A percentile compares a stretch with the other conserved stretches of the same genome.
Evolutionary conservation across 805 yeast species (phyloP).

Genomic region (Wickerhamiella musiphila): DNA sequence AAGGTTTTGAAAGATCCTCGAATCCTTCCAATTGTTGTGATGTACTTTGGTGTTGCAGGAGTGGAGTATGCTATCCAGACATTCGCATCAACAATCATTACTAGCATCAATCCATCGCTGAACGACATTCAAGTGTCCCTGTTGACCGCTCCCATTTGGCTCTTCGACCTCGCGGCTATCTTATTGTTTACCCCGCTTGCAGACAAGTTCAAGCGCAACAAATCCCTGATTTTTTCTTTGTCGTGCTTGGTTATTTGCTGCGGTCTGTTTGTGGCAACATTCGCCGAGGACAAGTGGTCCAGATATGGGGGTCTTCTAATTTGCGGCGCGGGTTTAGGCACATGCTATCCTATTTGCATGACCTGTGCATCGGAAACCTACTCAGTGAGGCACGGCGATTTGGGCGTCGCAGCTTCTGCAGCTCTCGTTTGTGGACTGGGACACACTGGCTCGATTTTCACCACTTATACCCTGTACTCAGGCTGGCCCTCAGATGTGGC

Average conservation of each 20-base stretch:
- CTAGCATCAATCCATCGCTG: conserved; percentile 42
- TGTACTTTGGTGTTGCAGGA: conserved; percentile 89
- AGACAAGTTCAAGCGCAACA: conserved; percentile 40
- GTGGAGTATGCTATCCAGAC: conserved; percentile 74
- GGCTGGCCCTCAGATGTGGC: conserved; percentile 74
- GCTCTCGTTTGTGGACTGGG: conserved; percentile 80
- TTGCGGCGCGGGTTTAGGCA: conserved; percentile 78
- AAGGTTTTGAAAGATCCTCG: conserved; percentile 42
- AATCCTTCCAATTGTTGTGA: conserved; percentile 64
- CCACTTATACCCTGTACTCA: conserved; percentile 67
- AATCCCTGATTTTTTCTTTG: conserved; percentile 47
- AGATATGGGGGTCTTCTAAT: conserved; percentile 65
- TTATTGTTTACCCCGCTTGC: conserved; percentile 63
- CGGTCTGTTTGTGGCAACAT: conserved; percentile 64
- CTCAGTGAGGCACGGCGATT: conserved; percentile 62
- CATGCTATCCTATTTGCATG: conserved; percentile 81
- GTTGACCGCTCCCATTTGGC: conserved; percentile 79
- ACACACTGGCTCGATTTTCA: conserved; percentile 68
- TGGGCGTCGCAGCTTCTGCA: conserved; percentile 68
- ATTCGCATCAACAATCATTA: conserved; percentile 64
- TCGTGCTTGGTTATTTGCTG: conserved; percentile 51
- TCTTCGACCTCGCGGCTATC: conserved; percentile 65
- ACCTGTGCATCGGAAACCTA: too few species aligned
- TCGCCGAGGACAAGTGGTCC: conserved; percentile 56
- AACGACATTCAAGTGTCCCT: conserved; percentile 54